These are phyloP conservation scores for Brassica nigra DNA, from an alignment of 345 rosid genomes.

Conservation along the genomic window DNA sequence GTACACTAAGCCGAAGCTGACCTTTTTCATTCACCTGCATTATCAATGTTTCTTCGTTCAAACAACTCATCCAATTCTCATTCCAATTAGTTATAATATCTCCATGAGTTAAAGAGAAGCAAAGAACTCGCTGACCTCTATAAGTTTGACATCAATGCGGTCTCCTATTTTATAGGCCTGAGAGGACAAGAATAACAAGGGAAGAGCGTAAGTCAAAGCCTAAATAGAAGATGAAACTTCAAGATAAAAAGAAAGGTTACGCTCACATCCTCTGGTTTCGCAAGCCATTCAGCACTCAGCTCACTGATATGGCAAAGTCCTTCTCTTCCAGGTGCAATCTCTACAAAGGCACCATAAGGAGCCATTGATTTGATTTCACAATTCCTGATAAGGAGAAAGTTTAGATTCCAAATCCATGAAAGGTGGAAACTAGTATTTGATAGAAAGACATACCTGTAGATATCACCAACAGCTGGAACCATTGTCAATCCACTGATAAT, in stretches of 20 bases:
- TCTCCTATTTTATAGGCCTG: slow-evolving; percentile 93
- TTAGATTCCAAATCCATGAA: slow-evolving; percentile 24
- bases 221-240: neutral
- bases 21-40: slow-evolving; percentile 90
- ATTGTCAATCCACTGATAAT: slow-evolving; percentile 75
- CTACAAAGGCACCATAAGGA: slow-evolving; percentile 92
- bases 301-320: slow-evolving; percentile 99
- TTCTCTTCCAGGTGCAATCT: slow-evolving; percentile 98
- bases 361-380: slow-evolving; percentile 90
- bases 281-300: slow-evolving; percentile 75
- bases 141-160: slow-evolving; percentile 88
- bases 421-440: neutral
- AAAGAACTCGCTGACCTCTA: slow-evolving; percentile 61
- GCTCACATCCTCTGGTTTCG: slow-evolving; percentile 97
- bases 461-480: slow-evolving; percentile 89
- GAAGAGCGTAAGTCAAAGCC: slow-evolving; percentile 10
- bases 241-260: too few relatives aligned
- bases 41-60: slow-evolving; percentile 27
- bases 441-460: slow-evolving; percentile 65
- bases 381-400: slow-evolving; percentile 51
- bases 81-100: neutral
- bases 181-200: slow-evolving; percentile 10
- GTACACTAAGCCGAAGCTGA: slow-evolving; percentile 90
- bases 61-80: slow-evolving; percentile 5
- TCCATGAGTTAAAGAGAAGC: slow-evolving; percentile 9